Base-by-base conservation (phyloP, 169 alveolate genomes). In the Babesia ovata region DNA sequence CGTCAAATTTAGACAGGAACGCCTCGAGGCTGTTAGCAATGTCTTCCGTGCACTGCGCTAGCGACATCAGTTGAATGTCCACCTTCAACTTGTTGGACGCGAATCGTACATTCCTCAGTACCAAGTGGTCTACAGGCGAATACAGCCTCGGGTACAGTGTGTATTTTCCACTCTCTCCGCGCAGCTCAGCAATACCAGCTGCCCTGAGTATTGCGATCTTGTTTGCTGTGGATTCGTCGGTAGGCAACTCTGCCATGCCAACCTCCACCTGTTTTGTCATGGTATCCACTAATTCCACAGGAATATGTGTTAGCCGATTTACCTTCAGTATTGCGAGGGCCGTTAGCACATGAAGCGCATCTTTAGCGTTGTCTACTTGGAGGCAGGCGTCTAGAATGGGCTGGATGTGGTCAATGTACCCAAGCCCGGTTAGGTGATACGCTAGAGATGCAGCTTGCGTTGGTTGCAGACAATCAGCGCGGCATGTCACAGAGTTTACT, bases 1-100 rank as follows among this genome's bases (percentile, higher is more conserved):
- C 50, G 50, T 79, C 87, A 28, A 70, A 72, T 63, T 79, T 70
- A 12, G 66, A 45, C 17, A 79, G 21, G 50, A 79, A 79, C 0
- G 36, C 77, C 50, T 36, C 44, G 9, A 79, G 65, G 26, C 52
- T 33, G 24, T 70, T 46, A 0, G 58, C 60, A 26, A 79, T 65
- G 10, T 70, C 82, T 9, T 36, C 70, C 19, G 26, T 67, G 39
- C 76, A 67, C 29, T 53, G 58, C 33, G 28, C 46, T 4, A 67
- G 39, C 8, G 66, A 50, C n/a, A 67, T 14, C 50, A 67, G 10
- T 0, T 22, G 57, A 22, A n/a, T n/a, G 46, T 67, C 65, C 36
- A 67, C 53, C 36, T 52, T 50, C 46, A 67, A 39, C 39, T 67
- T 67, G 44, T 62, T 62, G 11, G 57, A 12, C 39, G 28, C 21